Conservation (phyloP, 306 rosid species). For the Delonix regia region DNA sequence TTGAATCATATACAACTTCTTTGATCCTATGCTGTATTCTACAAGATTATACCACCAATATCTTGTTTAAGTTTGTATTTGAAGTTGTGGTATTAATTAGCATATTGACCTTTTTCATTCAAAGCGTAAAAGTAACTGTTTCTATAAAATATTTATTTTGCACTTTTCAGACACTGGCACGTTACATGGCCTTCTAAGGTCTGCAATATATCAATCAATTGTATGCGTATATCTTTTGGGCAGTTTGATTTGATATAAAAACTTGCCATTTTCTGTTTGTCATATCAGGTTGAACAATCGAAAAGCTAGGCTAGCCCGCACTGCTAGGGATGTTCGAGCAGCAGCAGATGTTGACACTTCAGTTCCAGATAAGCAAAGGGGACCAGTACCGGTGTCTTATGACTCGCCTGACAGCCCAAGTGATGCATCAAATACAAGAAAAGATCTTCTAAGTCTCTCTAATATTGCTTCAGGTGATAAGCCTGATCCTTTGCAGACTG, state of each 20-base stretch:
- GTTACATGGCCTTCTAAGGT: slow-evolving; percentile 14
- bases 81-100: background rate
- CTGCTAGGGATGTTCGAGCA: slow-evolving; percentile 68
- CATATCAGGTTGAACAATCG: slow-evolving; percentile 87
- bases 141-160: slow-evolving; percentile 8
- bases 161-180: background rate
- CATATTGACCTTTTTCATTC: slow-evolving; percentile 10
- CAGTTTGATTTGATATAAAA: slow-evolving; percentile 23
- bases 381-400: slow-evolving; percentile 42
- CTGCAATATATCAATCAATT: slow-evolving; percentile 16
- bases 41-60: slow-evolving; percentile 2
- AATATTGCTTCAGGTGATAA: slow-evolving; percentile 34
- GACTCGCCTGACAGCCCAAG: slow-evolving; percentile 60
- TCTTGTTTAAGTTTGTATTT: slow-evolving; percentile 3
- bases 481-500: slow-evolving; percentile 44
- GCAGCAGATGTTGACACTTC: slow-evolving; percentile 54
- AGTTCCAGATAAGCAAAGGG: slow-evolving; percentile 59
- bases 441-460: slow-evolving; percentile 40
- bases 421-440: slow-evolving; percentile 48
- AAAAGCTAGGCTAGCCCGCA: slow-evolving; percentile 90
- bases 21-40: background rate
- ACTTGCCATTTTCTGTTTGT: background rate
- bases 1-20: slow-evolving; percentile 10
- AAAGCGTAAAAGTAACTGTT: background rate
- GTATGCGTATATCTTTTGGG: background rate